phyloP scores from a whole-genome alignment of 1,284 basidiomycete species.

The Trametes polyzona region DNA sequence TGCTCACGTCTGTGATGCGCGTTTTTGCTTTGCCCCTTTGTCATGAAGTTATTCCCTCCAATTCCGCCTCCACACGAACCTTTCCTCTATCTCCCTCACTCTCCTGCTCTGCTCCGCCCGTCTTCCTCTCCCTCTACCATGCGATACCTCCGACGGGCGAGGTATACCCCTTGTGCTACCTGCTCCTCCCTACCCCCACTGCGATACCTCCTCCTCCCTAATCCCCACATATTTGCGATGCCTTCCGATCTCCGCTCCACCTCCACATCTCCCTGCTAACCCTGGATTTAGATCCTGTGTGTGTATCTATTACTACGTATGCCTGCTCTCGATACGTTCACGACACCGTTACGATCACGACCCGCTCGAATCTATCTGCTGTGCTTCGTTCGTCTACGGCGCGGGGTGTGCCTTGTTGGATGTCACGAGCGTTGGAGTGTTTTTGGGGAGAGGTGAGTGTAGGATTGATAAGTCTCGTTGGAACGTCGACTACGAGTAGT shows the following conservation, averaged over 20 bases:
- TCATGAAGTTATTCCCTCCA: conserved; percentile 24
- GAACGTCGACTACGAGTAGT: too few relatives aligned
- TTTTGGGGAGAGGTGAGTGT: background rate
- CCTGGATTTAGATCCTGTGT: background rate
- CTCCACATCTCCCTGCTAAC: background rate
- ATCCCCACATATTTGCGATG: background rate
- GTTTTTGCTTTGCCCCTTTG: conserved; percentile 12
- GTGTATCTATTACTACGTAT: conserved; percentile 19
- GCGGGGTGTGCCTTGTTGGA: too few relatives aligned
- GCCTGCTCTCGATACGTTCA: conserved; percentile 22
- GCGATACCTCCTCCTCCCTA: background rate
- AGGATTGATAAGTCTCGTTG: background rate
- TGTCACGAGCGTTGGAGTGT: background rate
- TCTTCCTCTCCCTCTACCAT: background rate
- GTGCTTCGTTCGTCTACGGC: background rate
- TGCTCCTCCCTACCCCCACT: background rate
- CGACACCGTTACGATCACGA: conserved; percentile 26
- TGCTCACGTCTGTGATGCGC: background rate
- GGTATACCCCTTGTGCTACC: conserved; percentile 14
- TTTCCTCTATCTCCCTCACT: background rate
- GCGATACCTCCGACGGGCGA: conserved; percentile 6
- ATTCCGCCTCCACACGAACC: background rate
- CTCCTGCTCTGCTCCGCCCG: background rate
- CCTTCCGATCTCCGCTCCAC: background rate
- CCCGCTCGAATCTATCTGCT: conserved; percentile 9